Base-by-base conservation (phyloP, 1,139 yeast genomes). In the Pneumocystis canis region DNA sequence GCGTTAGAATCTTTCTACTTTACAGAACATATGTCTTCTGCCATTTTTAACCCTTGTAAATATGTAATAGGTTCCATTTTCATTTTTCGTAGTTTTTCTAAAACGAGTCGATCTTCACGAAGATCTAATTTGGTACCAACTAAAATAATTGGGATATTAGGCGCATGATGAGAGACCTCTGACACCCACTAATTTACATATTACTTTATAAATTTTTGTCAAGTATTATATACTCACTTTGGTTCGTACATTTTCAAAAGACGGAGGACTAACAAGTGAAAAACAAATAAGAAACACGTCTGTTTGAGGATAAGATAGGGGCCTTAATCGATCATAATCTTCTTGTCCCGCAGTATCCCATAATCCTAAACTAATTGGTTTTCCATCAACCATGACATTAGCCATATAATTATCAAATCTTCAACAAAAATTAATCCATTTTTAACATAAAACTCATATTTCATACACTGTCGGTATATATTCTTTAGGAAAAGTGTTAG, bases 271-370 rank as follows among this genome's bases (percentile, higher is more conserved):
- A 61, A 87, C 86, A 11, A 89, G 84, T 16, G 95, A 86, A 75
- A 89, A 89, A 75, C 97, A 89, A 67, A 89, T 83, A 65, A 89
- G 76, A 71, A 89, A 89, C 58, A 89, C 86, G 70, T 89, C 96
- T 0, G 97, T 89, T 71, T 89, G 96, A 1, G 96, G 96, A 72
- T 89, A 89, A 25, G 95, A 86, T 67, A 89, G 78, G 4, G 97
- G 97, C 75, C 97, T 81, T 72, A 89, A 79, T 67, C 96, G 79
- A 73, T 89, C 96, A 74, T 89, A 89, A 73, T 89, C 97, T 71
- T 87, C 87, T 75, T 89, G 97, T 35, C 97, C 97, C 7, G 97
- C 97, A n/a, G 97, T 89, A 80, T 89, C 97, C 96, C 96, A 89
- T 62, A 89, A 79, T 31, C 95, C 95, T 62, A 89, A 78, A 54